These are phyloP conservation scores for Brassica rapa DNA, from an alignment of 345 rosid genomes.

Conservation along the genomic window DNA sequence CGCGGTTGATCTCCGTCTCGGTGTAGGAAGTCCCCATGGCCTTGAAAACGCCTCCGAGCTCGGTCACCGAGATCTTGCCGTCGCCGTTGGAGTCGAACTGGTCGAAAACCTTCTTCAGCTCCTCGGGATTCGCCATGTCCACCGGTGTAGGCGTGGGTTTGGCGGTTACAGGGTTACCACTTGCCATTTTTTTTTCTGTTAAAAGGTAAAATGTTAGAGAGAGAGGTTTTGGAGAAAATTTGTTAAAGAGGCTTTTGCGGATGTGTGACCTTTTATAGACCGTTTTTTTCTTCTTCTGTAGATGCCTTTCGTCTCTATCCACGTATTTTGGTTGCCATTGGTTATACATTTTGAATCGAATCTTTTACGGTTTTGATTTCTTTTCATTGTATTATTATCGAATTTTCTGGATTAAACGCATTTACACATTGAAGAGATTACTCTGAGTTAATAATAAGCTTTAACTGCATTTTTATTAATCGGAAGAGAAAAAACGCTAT, in stretches of 20 bases:
- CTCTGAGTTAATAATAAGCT: too few relatives aligned
- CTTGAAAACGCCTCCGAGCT: slow-evolving; percentile 65
- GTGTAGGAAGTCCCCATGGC: slow-evolving; percentile 61
- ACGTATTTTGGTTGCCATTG: too few relatives aligned
- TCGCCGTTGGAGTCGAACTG: slow-evolving; percentile 85
- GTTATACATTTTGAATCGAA: too few relatives aligned
- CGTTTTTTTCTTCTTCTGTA: not conserved
- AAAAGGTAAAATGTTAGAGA: not conserved
- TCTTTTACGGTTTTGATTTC: too few relatives aligned
- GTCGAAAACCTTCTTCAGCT: slow-evolving; percentile 65
- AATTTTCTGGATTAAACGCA: too few relatives aligned
- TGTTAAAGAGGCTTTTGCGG: not conserved
- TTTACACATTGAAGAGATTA: too few relatives aligned
- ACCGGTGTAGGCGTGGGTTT: slow-evolving; percentile 19
- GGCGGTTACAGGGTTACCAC: slow-evolving; percentile 19
- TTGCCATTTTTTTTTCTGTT: slow-evolving; percentile 18
- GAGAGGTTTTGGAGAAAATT: not conserved
- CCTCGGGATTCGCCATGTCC: slow-evolving; percentile 38
- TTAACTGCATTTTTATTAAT: too few relatives aligned
- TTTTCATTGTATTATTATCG: too few relatives aligned
- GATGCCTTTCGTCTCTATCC: too few relatives aligned
- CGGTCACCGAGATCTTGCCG: slow-evolving; percentile 79
- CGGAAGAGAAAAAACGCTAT: too few relatives aligned
- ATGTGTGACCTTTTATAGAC: slow-evolving; percentile 27
- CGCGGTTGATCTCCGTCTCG: slow-evolving; percentile 52